Evolutionary conservation across 805 yeast species (phyloP).

Genomic region (Grigorovia humatica): DNA sequence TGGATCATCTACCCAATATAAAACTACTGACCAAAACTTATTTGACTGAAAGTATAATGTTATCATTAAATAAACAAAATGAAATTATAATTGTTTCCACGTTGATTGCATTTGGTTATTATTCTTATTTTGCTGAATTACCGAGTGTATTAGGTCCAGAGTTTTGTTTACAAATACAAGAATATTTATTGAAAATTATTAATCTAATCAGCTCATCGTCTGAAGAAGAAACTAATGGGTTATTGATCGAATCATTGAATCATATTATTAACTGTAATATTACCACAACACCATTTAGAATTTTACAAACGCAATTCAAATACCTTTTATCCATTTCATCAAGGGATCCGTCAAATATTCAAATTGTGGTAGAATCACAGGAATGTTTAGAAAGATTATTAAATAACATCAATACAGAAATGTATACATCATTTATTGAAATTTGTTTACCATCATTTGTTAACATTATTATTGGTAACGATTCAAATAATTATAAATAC

Average conservation of each 20-base stretch:
- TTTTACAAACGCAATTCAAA: constrained; percentile 33
- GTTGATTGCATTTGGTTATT: constrained; percentile 46
- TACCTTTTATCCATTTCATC: constrained; percentile 55
- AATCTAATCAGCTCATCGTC: constrained; percentile 44
- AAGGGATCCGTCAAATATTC: constrained; percentile 66
- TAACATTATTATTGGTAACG: constrained; percentile 25
- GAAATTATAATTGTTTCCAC: constrained; percentile 17
- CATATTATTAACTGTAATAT: constrained; percentile 33
- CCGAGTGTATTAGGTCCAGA: constrained; percentile 18
- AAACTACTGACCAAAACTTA: constrained; percentile 25
- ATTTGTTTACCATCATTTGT: constrained; percentile 44
- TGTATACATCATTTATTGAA: constrained; percentile 40
- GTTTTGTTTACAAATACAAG: constrained; percentile 14
- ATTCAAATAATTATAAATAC: constrained; percentile 33
- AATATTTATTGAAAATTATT: constrained; percentile 30
- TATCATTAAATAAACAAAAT: constrained; percentile 15
- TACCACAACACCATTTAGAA: constrained; percentile 14
- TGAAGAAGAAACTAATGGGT: constrained; percentile 71
- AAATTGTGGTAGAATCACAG: constrained; percentile 52
- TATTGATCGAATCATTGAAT: constrained; percentile 60
- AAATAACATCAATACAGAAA: constrained; percentile 33
- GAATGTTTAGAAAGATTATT: constrained; percentile 59
- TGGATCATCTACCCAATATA: constrained; percentile 25
- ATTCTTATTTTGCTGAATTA: constrained; percentile 31
- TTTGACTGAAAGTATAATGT: constrained; percentile 14